phyloP scores from a whole-genome alignment of 768 basidiomycete genomes.

The Xerocomellus dryophilus region DNA sequence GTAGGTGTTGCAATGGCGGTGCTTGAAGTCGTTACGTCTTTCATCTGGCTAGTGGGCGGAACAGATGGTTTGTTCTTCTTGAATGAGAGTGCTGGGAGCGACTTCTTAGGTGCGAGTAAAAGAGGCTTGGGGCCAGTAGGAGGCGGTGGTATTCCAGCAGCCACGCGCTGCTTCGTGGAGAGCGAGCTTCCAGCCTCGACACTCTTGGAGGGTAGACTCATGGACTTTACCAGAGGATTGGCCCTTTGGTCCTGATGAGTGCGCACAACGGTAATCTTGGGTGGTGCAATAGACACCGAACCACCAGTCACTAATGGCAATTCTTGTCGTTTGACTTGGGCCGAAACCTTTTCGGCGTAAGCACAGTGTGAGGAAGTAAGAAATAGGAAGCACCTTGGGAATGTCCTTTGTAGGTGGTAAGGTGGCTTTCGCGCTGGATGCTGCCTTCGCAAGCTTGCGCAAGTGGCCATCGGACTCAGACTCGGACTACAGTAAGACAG shows the following conservation, averaged over 20 bases:
- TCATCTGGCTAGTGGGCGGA: constrained; percentile 7
- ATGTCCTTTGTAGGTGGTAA: not conserved
- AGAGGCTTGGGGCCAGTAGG: constrained; percentile 35
- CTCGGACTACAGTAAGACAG: constrained; percentile 15
- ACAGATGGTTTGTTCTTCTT: constrained; percentile 38
- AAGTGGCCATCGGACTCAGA: constrained; percentile 8
- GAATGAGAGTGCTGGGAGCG: constrained; percentile 38
- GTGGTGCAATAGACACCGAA: constrained; percentile 8
- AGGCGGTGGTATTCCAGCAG: constrained; percentile 39
- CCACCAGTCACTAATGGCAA: not conserved
- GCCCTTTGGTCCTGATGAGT: constrained; percentile 32
- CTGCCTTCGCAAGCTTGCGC: not conserved
- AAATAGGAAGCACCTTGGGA: constrained; percentile 12
- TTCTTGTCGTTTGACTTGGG: constrained; percentile 10
- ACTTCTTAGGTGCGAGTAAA: constrained; percentile 18
- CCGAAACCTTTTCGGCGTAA: constrained; percentile 4
- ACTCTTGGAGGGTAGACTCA: constrained; percentile 22
- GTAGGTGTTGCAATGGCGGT: not conserved
- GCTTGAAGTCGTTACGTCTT: constrained; percentile 8
- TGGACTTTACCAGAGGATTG: constrained; percentile 34
- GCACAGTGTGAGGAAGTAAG: not conserved
- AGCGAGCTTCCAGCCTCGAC: constrained; percentile 37
- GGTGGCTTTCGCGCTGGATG: constrained; percentile 1
- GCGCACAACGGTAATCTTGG: constrained; percentile 16
- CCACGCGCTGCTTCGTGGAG: constrained; percentile 50